Evolutionary conservation across 2,329 filamentous ascomycete species (phyloP), one percentile per base, ranked within the genome.

Genomic region (Cordyceps fumosorosea): DNA sequence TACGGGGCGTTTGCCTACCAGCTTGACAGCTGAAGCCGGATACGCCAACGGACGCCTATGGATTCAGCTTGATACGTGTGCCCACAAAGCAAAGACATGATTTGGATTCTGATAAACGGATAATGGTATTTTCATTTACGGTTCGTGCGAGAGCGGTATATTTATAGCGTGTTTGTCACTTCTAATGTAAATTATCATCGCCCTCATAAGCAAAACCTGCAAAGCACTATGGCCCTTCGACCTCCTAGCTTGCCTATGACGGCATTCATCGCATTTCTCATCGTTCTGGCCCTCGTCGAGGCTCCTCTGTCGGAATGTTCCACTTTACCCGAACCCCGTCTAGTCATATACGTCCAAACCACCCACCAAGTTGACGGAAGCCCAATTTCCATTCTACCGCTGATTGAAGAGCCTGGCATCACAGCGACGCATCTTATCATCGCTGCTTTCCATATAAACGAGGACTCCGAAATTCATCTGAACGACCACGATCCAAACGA

Each of bases 401-500:
- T 81, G 20, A 67, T 82, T 56, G 73, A 72, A 22, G 69, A 76
- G 32, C 66, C 75, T 0, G 68, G 70, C n/a, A 74, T 80, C 24
- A 74, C 76, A 26, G 73, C 81, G 20, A 95, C 91, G 0, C 91
- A 96, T 75, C 80, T 96, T 56, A 91, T 95, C 64, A 75, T 96
- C 51, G 89, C 89, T 1, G 90, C 91, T 0, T 85, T 96, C 58
- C 91, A 96, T 72, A 77, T 96, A 64, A 91, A 93, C 71, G 79
- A 82, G 7, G 73, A 74, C 11, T 84, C 88, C 1, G 80, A 79
- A 14, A 83, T 92, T 67, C 89, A 85, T 0, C 80, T 96, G 59
- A 96, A 96, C 72, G 86, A 96, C 75, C 83, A 90, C 69, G 79
- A 81, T 0, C 90, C 90, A 1, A 75, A 81, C 16, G 75, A 88